phyloP scores from a whole-genome alignment of 2,329 filamentous ascomycete species.

The Penicillium sp. region DNA sequence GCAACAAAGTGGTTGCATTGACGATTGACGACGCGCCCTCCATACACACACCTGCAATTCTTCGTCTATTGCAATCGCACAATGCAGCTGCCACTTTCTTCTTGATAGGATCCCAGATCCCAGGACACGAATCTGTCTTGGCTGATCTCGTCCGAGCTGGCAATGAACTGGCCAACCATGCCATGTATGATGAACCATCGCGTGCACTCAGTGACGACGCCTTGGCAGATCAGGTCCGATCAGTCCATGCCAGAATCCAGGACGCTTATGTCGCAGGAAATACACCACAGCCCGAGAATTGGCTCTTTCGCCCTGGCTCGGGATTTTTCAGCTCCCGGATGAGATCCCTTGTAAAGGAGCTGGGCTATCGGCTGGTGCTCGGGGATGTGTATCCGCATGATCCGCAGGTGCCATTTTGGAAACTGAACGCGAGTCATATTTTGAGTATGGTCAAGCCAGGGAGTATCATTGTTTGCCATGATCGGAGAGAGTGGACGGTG shows the following conservation, averaged over 20 bases:
- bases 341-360: slow-evolving; percentile 48
- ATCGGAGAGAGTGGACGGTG: slow-evolving; percentile 70
- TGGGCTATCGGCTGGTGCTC: slow-evolving; percentile 66
- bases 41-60: slow-evolving; percentile 59
- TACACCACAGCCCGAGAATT: slow-evolving; percentile 40
- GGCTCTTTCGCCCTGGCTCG: slow-evolving; percentile 74
- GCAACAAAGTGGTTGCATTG: slow-evolving; percentile 62
- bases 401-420: slow-evolving; percentile 64
- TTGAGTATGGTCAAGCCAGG: slow-evolving; percentile 70
- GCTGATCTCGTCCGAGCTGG: slow-evolving; percentile 52
- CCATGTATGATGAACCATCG: slow-evolving; percentile 76
- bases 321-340: slow-evolving; percentile 71
- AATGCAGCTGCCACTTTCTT: slow-evolving; percentile 76
- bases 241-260: slow-evolving; percentile 55
- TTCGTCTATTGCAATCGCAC: slow-evolving; percentile 57
- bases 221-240: slow-evolving; percentile 54
- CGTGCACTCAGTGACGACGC: slow-evolving; percentile 50
- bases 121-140: slow-evolving; percentile 48
- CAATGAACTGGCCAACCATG: slow-evolving; percentile 76
- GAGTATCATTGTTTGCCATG: slow-evolving; percentile 76
- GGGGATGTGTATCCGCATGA: slow-evolving; percentile 85
- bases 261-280: slow-evolving; percentile 44
- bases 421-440: slow-evolving; percentile 67
- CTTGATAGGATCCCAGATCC: slow-evolving; percentile 70
- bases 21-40: slow-evolving; percentile 84